Base-by-base conservation (phyloP, 148 eudicot genomes). In the Dysphania ambrosioides region DNA sequence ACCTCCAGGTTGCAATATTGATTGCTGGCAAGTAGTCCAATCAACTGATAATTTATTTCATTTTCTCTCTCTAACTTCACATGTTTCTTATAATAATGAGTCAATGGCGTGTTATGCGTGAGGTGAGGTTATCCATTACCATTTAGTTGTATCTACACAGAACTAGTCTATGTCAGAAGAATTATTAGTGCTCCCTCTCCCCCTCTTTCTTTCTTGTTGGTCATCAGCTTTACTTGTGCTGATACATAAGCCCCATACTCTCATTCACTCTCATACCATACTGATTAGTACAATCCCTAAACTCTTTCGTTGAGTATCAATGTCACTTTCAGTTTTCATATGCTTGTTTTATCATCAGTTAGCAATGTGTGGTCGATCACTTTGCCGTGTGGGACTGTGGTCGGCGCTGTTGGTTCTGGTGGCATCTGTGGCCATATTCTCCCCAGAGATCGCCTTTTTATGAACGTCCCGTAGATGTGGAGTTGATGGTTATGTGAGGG, bases 401-500 rank as follows among this genome's bases (percentile, higher is more conserved):
- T 74, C 75, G 2, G 73, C 21, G 2, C 38, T 81, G 59, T 58
- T 83, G 38, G 42, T 72, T 4, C 30, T 78, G 11, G 70, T 74
- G 6, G 83, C 79, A 23, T 70, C 75, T 4, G 58, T 72, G 11
- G 77, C 78, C 0, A 72, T 81, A 2, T 56, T 83, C 49, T 38
- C 74, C 18, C 84, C 86, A 0, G 83, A 74, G 75, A 62, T 75
- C 5, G 82, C 75, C 24, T 83, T 83, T 55, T 74, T 83, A 30
- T 60, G 72, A 5, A 70, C 86, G 7, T 66, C 81, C 2, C 70
- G 19, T 56, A 16, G 73, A 29, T 83, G 86, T 40, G 60, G 53
- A 4, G 71, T 26, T 1, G 41, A 15, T 0, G 83, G 82, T 1
- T 75, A 58, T 8, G 68, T 80, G 53, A 83, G 71, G 64, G 56